These are phyloP conservation scores for Hamamelis virginiana DNA, from an alignment of 164 flowering plant species.

Conservation along the genomic window DNA sequence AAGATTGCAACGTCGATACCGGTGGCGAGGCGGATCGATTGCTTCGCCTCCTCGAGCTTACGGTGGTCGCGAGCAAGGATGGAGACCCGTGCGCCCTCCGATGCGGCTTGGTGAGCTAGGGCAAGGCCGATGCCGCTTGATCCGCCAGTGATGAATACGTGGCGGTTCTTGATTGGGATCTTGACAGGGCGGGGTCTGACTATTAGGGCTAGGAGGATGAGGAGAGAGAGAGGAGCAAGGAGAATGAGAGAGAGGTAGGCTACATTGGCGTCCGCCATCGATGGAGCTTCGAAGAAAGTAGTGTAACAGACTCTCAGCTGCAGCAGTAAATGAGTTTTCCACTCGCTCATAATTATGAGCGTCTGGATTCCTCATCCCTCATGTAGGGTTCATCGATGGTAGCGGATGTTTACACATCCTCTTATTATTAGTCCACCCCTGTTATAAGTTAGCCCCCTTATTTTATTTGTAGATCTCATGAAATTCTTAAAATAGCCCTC, in stretches of 20 bases:
- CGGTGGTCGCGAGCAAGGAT: slow-evolving; percentile 69
- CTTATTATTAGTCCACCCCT: too few species aligned
- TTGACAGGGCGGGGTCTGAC: slow-evolving; percentile 55
- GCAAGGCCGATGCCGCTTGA: slow-evolving; percentile 97
- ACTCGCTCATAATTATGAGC: too few species aligned
- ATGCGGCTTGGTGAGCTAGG: slow-evolving; percentile 69
- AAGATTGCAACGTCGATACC: slow-evolving; percentile 59
- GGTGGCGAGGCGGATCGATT: slow-evolving; percentile 61
- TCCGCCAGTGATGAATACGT: slow-evolving; percentile 92
- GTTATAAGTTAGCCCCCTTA: too few species aligned
- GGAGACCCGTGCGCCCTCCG: slow-evolving; percentile 79
- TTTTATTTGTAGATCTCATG: too few species aligned
- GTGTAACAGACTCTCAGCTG: too few species aligned
- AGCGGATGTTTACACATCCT: too few species aligned
- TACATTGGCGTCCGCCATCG: slow-evolving; percentile 38
- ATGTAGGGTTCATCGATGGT: too few species aligned
- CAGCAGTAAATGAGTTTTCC: too few species aligned
- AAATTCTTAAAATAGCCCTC: too few species aligned
- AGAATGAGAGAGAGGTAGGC: slow-evolving; percentile 30
- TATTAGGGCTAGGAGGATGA: slow-evolving; percentile 43
- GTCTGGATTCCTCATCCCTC: too few species aligned
- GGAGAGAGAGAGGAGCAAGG: slow-evolving; percentile 34
- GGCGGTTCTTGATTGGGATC: slow-evolving; percentile 77
- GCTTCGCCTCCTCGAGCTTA: slow-evolving; percentile 65
- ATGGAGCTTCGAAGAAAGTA: slow-evolving; percentile 13